A percentile compares a stretch with the other conserved stretches of the same genome.
phyloP scores from a whole-genome alignment of 2,329 filamentous ascomycete species.

The Periconia sp. region DNA sequence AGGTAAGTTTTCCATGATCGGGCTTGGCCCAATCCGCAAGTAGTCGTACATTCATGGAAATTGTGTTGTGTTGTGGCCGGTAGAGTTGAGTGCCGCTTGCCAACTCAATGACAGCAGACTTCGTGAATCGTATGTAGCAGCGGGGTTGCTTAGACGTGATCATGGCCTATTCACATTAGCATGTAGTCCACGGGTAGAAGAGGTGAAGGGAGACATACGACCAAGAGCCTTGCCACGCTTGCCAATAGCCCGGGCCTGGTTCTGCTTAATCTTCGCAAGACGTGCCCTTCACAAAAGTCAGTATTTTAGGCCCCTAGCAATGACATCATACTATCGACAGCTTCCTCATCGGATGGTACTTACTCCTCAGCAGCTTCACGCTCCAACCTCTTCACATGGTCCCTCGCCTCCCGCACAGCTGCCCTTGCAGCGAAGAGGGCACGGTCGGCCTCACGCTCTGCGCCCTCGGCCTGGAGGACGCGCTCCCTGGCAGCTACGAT shows the following conservation, averaged over 20 bases:
- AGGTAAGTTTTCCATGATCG: too few relatives aligned
- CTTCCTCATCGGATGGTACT: too few relatives aligned
- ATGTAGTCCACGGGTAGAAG: neutral
- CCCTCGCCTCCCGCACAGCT: slow-evolving; percentile 67
- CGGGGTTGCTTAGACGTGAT: slow-evolving; percentile 1
- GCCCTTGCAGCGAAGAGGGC: slow-evolving; percentile 64
- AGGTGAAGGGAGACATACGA: slow-evolving; percentile 57
- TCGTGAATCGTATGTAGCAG: too few relatives aligned
- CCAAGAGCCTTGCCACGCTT: slow-evolving; percentile 74
- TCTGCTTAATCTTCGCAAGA: slow-evolving; percentile 71
- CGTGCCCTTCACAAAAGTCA: too few relatives aligned
- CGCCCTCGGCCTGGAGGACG: slow-evolving; percentile 66
- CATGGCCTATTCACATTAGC: neutral
- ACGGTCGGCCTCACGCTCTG: slow-evolving; percentile 69
- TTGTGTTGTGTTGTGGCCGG: too few relatives aligned
- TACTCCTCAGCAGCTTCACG: slow-evolving; percentile 61
- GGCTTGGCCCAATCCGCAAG: too few relatives aligned
- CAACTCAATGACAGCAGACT: too few relatives aligned
- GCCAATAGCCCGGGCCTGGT: slow-evolving; percentile 67
- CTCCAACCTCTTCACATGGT: slow-evolving; percentile 68
- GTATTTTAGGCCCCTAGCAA: neutral
- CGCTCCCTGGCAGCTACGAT: slow-evolving; percentile 68
- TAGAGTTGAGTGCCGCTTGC: too few relatives aligned
- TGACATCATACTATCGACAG: neutral
- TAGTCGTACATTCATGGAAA: too few relatives aligned